Conservation (phyloP, 106 monocot species). For the Narthecium ossifragum region DNA sequence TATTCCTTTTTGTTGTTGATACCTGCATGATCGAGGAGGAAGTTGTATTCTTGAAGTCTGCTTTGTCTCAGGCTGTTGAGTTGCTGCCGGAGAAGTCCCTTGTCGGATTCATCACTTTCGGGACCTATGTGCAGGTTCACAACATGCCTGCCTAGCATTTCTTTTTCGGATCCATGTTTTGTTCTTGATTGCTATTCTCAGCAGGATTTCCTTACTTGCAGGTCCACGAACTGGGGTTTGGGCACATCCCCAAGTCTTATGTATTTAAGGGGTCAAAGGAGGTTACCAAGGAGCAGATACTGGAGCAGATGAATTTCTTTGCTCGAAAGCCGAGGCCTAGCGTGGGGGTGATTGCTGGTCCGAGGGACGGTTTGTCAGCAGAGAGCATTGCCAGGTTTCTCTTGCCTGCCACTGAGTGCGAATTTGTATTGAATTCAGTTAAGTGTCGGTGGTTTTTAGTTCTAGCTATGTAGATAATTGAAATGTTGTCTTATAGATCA, state of each 20-base stretch:
- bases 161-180: neutral
- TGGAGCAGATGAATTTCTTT: conserved; percentile 92
- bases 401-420: conserved; percentile 77
- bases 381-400: conserved; percentile 91
- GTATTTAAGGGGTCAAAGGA: conserved; percentile 91
- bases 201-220: conserved; percentile 16
- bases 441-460: conserved; percentile 13
- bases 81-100: conserved; percentile 81
- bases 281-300: conserved; percentile 82
- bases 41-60: conserved; percentile 66
- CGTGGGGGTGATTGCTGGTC: conserved; percentile 83
- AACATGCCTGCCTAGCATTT: no score
- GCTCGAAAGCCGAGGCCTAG: conserved; percentile 52
- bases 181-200: neutral
- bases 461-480: neutral
- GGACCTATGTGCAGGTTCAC: conserved; percentile 79
- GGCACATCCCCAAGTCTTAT: conserved; percentile 74
- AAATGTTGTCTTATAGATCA: neutral
- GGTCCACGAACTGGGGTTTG: conserved; percentile 95
- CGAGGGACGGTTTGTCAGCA: conserved; percentile 79
- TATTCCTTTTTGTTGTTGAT: conserved; percentile 87
- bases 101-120: conserved; percentile 91
- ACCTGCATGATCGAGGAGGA: conserved; percentile 97
- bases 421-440: conserved; percentile 85
- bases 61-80: conserved; percentile 79